Evolutionary conservation across 805 yeast species (phyloP).

Genomic region (Kuraishia floccosa): DNA sequence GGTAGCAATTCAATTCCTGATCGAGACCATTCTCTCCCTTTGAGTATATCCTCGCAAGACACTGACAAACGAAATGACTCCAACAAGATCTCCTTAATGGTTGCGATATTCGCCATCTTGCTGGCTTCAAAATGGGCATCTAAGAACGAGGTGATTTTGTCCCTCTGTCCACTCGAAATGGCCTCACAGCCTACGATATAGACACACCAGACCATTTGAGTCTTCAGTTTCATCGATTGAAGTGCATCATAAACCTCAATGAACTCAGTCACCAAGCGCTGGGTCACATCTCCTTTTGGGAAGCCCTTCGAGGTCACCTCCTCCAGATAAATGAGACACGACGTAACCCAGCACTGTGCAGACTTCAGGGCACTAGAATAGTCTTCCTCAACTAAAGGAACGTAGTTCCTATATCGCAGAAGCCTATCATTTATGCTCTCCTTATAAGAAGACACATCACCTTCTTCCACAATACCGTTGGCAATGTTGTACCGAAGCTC

Average conservation of each 20-base stretch:
- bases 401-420: not conserved
- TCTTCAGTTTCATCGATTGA: not conserved
- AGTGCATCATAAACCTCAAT: not conserved
- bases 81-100: too few species aligned
- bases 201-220: conserved; percentile 1
- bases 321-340: not conserved
- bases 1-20: too few species aligned
- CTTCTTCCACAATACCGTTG: not conserved
- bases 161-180: not conserved
- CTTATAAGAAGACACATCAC: not conserved
- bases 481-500: not conserved
- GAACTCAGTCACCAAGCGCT: not conserved
- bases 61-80: too few species aligned
- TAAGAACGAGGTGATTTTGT: not conserved
- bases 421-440: not conserved
- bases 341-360: conserved; percentile 1
- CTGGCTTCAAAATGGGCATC: not conserved
- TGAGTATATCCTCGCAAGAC: too few species aligned
- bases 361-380: not conserved
- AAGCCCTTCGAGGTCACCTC: not conserved
- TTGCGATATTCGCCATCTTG: too few species aligned
- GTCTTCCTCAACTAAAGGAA: not conserved
- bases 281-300: not conserved
- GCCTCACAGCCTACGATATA: not conserved
- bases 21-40: too few species aligned